Base-by-base conservation (phyloP, 1,139 yeast genomes). In the Pichia sp. region DNA sequence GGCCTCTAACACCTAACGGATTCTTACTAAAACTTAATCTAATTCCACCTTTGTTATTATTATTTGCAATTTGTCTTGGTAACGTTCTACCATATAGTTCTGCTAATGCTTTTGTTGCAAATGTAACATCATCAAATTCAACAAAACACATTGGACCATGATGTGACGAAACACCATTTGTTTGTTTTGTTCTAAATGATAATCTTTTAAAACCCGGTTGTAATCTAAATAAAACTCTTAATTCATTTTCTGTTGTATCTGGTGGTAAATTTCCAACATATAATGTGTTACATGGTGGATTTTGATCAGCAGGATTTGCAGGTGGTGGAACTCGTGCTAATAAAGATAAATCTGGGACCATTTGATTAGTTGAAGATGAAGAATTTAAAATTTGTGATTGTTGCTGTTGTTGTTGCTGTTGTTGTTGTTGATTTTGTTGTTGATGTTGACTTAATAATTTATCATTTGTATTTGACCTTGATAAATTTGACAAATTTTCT, bases 101-200 rank as follows among this genome's bases (percentile, higher is more conserved):
- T 39, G 96, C 96, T 58, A 93, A 75, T 0, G 98, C 97, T 61
- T 90, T 76, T 0, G 98, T 90, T 4, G 99, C 99, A 68, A 81
- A 88, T 1, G 87, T 84, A 48, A 93, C 96, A 67, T 91, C 97
- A 62, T 93, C 98, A 73, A 93, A 93, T 72, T 93, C 99, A 53
- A 93, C 99, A 76, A 93, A 93, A 70, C 99, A 93, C 98, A 93
- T 93, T 51, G 99, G 99, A 2, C 99, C 99, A 70, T 86, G 95
- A 58, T 81, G 84, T 34, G 78, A 68, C 48, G 67, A 66, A 50
- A 70, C 69, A 3, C 69, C 64, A 42, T 61, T 62, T 44, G 80
- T 75, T 58, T 73, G 80, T 65, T 86, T 86, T 28, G 88, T 85
- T 60, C 97, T 79, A 75, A 93, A 93, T 41, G 96, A 87, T 53